phyloP scores from a whole-genome alignment of 2,329 filamentous ascomycete genomes.

The Botryotinia calthae region DNA sequence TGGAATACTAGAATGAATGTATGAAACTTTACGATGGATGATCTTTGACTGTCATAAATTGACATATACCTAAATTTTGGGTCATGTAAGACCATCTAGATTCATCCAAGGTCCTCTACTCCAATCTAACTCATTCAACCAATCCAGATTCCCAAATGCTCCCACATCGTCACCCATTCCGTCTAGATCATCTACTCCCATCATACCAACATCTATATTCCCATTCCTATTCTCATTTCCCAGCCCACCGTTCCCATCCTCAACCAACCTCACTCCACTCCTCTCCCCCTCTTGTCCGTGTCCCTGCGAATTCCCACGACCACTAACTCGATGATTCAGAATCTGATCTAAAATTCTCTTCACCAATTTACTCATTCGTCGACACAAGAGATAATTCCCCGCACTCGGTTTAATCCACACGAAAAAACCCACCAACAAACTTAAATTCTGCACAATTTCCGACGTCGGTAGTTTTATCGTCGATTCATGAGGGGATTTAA shows the following conservation, averaged over 20 bases:
- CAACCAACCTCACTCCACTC: neutral
- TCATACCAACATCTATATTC: slow-evolving; percentile 15
- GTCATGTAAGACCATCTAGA: slow-evolving; percentile 26
- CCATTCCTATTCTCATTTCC: neutral
- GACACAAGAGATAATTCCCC: slow-evolving; percentile 50
- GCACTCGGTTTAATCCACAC: slow-evolving; percentile 50
- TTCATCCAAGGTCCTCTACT: slow-evolving; percentile 36
- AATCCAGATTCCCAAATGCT: slow-evolving; percentile 34
- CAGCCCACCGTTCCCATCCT: neutral
- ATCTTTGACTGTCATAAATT: neutral
- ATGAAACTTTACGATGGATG: neutral
- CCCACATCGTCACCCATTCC: slow-evolving; percentile 27
- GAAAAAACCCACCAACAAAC: slow-evolving; percentile 50
- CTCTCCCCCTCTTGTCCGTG: neutral
- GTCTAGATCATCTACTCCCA: slow-evolving; percentile 18
- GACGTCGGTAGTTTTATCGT: slow-evolving; percentile 43
- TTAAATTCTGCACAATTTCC: slow-evolving; percentile 51
- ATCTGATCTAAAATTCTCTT: slow-evolving; percentile 51
- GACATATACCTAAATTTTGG: neutral
- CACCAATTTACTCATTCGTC: slow-evolving; percentile 48
- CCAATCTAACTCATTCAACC: slow-evolving; percentile 38
- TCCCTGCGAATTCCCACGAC: neutral
- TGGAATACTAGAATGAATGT: neutral
- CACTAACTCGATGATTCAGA: slow-evolving; percentile 30
- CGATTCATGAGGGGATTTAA: slow-evolving; percentile 37